phyloP scores from a whole-genome alignment of 306 rosid genomes.

The Cicer pinnatifidum region DNA sequence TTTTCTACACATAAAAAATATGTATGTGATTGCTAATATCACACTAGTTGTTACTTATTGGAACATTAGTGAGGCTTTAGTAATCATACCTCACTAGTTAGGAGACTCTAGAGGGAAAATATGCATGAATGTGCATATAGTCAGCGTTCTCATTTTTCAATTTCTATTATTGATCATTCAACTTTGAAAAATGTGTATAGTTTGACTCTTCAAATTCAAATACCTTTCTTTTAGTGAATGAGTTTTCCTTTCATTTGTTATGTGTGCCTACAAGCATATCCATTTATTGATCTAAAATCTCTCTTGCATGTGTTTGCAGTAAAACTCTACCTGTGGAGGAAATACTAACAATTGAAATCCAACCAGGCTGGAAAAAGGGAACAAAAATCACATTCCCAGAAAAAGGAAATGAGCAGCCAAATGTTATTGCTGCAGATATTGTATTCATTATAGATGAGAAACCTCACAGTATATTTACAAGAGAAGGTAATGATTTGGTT shows the following conservation, averaged over 20 bases:
- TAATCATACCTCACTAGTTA: too few species aligned
- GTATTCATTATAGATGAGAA: conserved; percentile 84
- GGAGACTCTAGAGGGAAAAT: too few species aligned
- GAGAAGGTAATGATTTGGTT: conserved; percentile 83
- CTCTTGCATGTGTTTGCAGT: conserved; percentile 49
- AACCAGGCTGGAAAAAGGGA: conserved; percentile 98
- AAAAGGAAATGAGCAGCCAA: conserved; percentile 80
- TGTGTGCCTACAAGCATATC: background rate
- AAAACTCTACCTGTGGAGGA: conserved; percentile 74
- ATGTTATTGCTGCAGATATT: conserved; percentile 75
- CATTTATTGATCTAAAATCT: conserved; percentile 20
- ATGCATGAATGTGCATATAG: too few species aligned
- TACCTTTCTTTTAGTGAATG: too few species aligned
- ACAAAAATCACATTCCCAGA: conserved; percentile 89
- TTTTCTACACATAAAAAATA: background rate
- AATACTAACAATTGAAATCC: conserved; percentile 76
- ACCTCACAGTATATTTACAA: conserved; percentile 74
- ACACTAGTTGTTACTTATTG: too few species aligned
- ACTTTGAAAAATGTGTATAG: too few species aligned
- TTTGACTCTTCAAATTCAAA: too few species aligned
- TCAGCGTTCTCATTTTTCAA: too few species aligned
- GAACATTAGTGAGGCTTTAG: too few species aligned
- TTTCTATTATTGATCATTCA: too few species aligned
- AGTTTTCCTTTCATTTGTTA: background rate
- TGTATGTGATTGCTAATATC: too few species aligned